phyloP scores from a whole-genome alignment of 139 green algal species.

The Chlamydomonas sphaeroides region DNA sequence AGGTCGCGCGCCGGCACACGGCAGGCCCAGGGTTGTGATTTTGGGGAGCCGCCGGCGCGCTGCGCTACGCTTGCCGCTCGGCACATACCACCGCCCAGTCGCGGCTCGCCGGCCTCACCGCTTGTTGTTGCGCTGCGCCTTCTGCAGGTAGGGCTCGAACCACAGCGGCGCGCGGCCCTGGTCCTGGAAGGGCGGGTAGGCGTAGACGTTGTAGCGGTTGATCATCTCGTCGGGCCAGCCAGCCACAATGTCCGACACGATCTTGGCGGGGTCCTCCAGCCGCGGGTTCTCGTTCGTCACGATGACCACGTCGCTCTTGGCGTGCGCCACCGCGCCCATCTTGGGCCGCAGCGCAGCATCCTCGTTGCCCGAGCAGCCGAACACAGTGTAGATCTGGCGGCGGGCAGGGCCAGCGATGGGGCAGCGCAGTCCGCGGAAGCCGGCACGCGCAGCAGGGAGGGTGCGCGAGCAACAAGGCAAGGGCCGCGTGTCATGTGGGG shows the following conservation, averaged over 20 bases:
- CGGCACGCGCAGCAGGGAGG: too few species aligned
- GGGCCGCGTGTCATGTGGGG: too few species aligned
- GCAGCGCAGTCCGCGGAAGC: too few species aligned
- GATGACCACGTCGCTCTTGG: constrained; percentile 90
- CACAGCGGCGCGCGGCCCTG: constrained; percentile 68
- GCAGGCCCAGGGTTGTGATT: too few species aligned
- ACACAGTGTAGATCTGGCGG: constrained; percentile 83
- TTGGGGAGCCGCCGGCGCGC: too few species aligned
- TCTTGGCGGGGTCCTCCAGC: constrained; percentile 32
- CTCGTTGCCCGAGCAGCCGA: constrained; percentile 84
- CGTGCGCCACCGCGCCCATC: constrained; percentile 88
- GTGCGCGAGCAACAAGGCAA: too few species aligned
- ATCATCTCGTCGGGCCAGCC: constrained; percentile 82
- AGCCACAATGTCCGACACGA: constrained; percentile 74
- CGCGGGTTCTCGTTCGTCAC: constrained; percentile 94
- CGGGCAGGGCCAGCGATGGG: too few species aligned
- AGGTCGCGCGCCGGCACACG: too few species aligned
- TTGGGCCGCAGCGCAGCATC: constrained; percentile 63
- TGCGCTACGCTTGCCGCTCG: too few species aligned
- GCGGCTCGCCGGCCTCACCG: constrained; percentile 33
- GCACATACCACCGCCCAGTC: too few species aligned
- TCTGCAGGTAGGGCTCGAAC: constrained; percentile 76
- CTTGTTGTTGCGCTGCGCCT: constrained; percentile 61
- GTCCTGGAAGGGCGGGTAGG: constrained; percentile 71
- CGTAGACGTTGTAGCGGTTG: constrained; percentile 62